phyloP scores from a whole-genome alignment of 805 yeast species.

The Nematodospora valgi region DNA sequence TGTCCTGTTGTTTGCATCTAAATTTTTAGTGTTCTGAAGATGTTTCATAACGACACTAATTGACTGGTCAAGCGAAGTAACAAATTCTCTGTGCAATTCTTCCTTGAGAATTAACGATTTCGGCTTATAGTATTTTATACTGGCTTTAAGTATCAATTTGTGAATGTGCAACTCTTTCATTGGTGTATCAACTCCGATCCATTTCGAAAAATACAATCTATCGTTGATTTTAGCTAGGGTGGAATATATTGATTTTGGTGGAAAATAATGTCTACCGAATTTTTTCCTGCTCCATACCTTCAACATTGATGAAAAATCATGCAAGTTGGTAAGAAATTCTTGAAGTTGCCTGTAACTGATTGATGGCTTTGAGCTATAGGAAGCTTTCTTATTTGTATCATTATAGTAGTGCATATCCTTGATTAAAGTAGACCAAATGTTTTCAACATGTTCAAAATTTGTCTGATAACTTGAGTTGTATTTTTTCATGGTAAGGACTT shows the following conservation, averaged over 20 bases:
- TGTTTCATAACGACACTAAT: neutral
- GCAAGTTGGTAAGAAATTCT: conserved; percentile 17
- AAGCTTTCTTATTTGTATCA: conserved; percentile 11
- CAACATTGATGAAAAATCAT: conserved; percentile 19
- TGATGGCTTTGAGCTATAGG: neutral
- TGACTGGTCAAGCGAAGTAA: conserved; percentile 1
- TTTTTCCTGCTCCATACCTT: conserved; percentile 3
- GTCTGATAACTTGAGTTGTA: conserved; percentile 17
- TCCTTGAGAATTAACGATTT: conserved; percentile 16
- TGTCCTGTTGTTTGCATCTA: neutral
- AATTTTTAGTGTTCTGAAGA: neutral
- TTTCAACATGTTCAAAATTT: conserved; percentile 26
- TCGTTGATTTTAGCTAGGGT: conserved; percentile 20
- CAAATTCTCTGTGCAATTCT: conserved; percentile 3
- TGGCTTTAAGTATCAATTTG: conserved; percentile 23
- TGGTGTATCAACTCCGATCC: conserved; percentile 17
- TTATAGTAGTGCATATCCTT: conserved; percentile 14
- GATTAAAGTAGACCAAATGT: conserved; percentile 25
- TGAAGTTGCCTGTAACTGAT: conserved; percentile 18
- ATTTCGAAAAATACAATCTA: conserved; percentile 22
- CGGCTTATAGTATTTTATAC: conserved; percentile 29
- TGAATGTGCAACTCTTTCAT: conserved; percentile 18
- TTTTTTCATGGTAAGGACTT: conserved; percentile 16
- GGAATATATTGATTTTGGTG: conserved; percentile 11
- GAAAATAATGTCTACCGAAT: conserved; percentile 15